phyloP scores from a whole-genome alignment of 805 yeast species.

The Metschnikowia gelsemii region DNA sequence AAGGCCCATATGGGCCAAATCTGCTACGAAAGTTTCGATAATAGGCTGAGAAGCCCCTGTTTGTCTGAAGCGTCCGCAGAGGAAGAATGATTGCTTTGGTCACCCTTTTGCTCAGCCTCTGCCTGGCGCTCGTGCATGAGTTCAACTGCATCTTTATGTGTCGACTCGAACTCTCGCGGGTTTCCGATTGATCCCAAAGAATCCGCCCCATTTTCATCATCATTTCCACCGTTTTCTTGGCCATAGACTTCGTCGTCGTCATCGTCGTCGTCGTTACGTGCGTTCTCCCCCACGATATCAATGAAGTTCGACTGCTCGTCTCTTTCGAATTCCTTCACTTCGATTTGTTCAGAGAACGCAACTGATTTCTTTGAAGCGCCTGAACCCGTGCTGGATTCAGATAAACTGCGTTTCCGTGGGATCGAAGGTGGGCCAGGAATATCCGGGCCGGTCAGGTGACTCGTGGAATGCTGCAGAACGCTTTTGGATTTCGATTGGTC shows the following conservation, averaged over 20 bases:
- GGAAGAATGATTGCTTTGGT: conserved; percentile 8
- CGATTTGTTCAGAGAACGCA: conserved; percentile 43
- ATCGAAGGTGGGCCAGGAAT: background rate
- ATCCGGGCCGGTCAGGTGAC: background rate
- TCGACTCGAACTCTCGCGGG: conserved; percentile 18
- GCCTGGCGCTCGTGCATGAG: conserved; percentile 25
- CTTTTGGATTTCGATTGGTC: too few relatives aligned
- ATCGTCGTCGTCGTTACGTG: too few relatives aligned
- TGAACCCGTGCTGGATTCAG: conserved; percentile 26
- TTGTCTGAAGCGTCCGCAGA: conserved; percentile 5
- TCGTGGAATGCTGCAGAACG: background rate
- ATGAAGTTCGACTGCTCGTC: conserved; percentile 30
- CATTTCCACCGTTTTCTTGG: conserved; percentile 18
- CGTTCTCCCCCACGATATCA: conserved; percentile 20
- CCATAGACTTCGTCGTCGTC: conserved; percentile 6
- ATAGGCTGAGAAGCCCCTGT: conserved; percentile 17
- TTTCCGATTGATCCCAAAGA: conserved; percentile 5
- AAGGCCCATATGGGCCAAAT: background rate
- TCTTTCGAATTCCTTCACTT: conserved; percentile 41
- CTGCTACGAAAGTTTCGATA: conserved; percentile 17
- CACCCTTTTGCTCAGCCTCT: conserved; percentile 12
- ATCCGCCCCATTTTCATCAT: conserved; percentile 10
- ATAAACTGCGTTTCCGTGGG: conserved; percentile 14
- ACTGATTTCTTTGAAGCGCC: conserved; percentile 29
- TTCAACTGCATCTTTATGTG: conserved; percentile 35